Evolutionary conservation across 441 rosid species (phyloP), one percentile per base, ranked within the genome.

Genomic region (Gossypium schwendimanii): DNA sequence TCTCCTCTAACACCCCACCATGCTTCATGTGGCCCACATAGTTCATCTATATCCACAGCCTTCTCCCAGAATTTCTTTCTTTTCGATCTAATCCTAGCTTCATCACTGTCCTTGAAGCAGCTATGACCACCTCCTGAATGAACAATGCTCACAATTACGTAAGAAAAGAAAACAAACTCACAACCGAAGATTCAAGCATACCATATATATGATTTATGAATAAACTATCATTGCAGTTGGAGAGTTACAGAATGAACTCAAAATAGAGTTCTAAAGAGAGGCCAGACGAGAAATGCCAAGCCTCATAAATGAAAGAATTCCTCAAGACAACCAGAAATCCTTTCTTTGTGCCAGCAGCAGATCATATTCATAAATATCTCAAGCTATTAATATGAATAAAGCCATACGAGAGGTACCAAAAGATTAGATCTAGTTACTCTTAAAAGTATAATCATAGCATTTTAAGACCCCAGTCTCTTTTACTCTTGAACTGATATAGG

Each of bases 1-100:
- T 86, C 84, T 58, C 96, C 98, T 81, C 84, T 80, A 57, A 96
- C 98, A 36, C 97, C 98, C 99, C 99, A 96, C 99, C 99, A 93
- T 33, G 88, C 87, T 80, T 96, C 97, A 2, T 83, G 81, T 0
- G 84, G 80, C 28, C 97, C 97, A 11, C 98, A 96, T 17, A 96
- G 82, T 70, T 93, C 98, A 67, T 88, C 90, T 63, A 74, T 60
- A 36, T 86, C 93, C 60, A 93, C 93, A 53, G 99, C 97, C 81
- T 96, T 96, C 74, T 91, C 98, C 99, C 99, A 93, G 81, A 96
- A 90, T 66, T 85, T 84, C 91, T 85, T 84, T 81, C 98, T 89
- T 78, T 84, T 91, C n/a, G 83, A 83, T 81, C 99, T 81, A 69
- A 91, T 78, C 81, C 97, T 81, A 20, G 97, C 92, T 86, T 96